Evolutionary conservation across 2,329 filamentous ascomycete species (phyloP), one percentile per base, ranked within the genome.

Genomic region (Penicillium sp.): DNA sequence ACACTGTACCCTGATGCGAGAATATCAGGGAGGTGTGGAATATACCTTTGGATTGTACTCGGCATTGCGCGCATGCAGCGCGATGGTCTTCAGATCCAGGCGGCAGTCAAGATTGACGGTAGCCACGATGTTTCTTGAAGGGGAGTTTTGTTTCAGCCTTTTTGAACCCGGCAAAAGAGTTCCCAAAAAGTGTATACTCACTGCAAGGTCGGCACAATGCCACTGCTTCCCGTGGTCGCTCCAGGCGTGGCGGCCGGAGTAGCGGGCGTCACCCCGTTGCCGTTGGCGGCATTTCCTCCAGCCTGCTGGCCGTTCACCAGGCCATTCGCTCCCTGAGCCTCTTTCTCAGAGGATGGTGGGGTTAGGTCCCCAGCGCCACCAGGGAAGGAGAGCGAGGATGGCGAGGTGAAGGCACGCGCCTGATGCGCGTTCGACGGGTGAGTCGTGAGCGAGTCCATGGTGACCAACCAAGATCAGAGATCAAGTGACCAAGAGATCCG

Each of bases 21-120:
- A 41, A 48, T 48, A 41, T 58, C 57, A 63, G 57, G 54, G 54
- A 57, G 46, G 53, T 57, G 56, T 51, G 54, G 63, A 63, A 59
- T 45, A 72, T 87, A 91, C 87, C 86, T 96, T 95, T 48, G 89
- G 90, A 66, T 95, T 96, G 78, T 96, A 96, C 77, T 97, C 93
- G 51, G 93, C 93, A 69, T 97, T 98, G 72, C 93, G 84, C 51
- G 93, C 93, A 71, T 98, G 93, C 66, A 97, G 79, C 59, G 93
- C 93, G 68, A 98, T 97, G 59, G 93, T 97, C 85, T 97, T 97
- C 57, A 98, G 79, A 68, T 98, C 93, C 73, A 97, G 76, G 58
- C 91, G 90, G 74, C 91, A 96, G 76, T 94, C 88, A 64, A 97
- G 80, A 71, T 97, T 97, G 76, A 97, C 93, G 57, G 93, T 98